Evolutionary conservation across 75 land plant species (phyloP).

Genomic region (Sequoiadendron giganteum): DNA sequence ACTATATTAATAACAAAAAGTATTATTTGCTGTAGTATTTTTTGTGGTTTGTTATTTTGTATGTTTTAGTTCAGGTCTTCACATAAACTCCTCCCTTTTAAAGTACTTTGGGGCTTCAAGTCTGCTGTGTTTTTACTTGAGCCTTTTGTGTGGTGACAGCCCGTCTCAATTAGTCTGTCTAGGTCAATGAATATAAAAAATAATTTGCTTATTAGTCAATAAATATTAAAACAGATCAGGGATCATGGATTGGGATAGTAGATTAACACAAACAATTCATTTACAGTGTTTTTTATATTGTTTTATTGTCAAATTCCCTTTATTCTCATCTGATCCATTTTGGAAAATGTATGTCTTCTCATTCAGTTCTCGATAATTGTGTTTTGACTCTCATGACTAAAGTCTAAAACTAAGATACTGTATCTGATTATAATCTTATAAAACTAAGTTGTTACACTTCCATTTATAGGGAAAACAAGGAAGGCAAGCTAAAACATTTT

Average conservation of each 20-base stretch:
- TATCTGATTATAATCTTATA: no score
- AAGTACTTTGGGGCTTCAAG: background rate
- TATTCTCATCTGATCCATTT: background rate
- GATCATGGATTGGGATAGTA: background rate
- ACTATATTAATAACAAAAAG: no score
- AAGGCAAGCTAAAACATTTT: no score
- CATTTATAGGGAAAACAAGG: no score
- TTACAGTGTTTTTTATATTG: background rate
- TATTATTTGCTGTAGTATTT: no score
- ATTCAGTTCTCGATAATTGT: background rate
- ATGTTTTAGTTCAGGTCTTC: no score
- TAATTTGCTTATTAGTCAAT: background rate
- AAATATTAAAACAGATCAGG: background rate
- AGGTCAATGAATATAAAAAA: background rate
- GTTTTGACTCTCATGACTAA: no score
- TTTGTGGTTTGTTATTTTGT: no score
- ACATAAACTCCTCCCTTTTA: background rate
- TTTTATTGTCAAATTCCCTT: background rate
- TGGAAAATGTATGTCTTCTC: background rate
- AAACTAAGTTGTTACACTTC: no score
- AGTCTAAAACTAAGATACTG: no score
- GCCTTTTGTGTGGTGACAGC: background rate
- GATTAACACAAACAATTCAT: background rate
- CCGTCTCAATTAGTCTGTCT: background rate
- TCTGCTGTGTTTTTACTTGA: background rate